Evolutionary conservation across 2,329 filamentous ascomycete genomes (phyloP).

Genomic region (Cercospora janseana): DNA sequence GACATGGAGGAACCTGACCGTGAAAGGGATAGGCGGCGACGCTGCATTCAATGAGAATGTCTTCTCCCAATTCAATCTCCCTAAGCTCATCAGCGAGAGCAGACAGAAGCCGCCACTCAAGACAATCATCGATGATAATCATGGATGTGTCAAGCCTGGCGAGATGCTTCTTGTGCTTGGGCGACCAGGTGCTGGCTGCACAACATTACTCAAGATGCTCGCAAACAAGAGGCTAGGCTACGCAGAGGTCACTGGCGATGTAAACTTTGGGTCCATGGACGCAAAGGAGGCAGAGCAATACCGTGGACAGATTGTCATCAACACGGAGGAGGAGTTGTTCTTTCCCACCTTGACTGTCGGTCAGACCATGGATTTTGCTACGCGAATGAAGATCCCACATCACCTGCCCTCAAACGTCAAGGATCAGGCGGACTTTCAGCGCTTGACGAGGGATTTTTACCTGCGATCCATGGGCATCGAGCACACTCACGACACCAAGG

Average conservation of each 20-base stretch:
- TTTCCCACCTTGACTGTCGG: slow-evolving; percentile 59
- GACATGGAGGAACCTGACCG: slow-evolving; percentile 64
- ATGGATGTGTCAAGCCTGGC: slow-evolving; percentile 68
- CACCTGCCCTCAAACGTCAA: slow-evolving; percentile 37
- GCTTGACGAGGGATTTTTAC: slow-evolving; percentile 54
- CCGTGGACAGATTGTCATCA: slow-evolving; percentile 48
- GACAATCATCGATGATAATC: slow-evolving; percentile 59
- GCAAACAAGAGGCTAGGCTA: slow-evolving; percentile 57
- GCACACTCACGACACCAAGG: slow-evolving; percentile 63
- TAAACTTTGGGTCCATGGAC: slow-evolving; percentile 54
- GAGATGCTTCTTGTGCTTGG: slow-evolving; percentile 38
- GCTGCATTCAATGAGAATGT: slow-evolving; percentile 62
- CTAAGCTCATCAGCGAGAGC: slow-evolving; percentile 43
- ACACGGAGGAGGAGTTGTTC: slow-evolving; percentile 50
- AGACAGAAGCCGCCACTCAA: slow-evolving; percentile 56
- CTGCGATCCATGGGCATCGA: slow-evolving; percentile 57
- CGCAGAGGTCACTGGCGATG: slow-evolving; percentile 54
- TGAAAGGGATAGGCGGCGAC: slow-evolving; percentile 61
- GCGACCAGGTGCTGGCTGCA: slow-evolving; percentile 50
- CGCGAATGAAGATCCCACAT: slow-evolving; percentile 52
- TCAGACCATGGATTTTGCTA: slow-evolving; percentile 56
- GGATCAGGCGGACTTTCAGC: slow-evolving; percentile 47
- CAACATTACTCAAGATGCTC: slow-evolving; percentile 67
- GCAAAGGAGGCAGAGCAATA: slow-evolving; percentile 44
- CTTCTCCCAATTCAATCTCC: slow-evolving; percentile 53